These are phyloP conservation scores for Ulmus americana DNA, from an alignment of 331 rosid genomes.

Conservation along the genomic window DNA sequence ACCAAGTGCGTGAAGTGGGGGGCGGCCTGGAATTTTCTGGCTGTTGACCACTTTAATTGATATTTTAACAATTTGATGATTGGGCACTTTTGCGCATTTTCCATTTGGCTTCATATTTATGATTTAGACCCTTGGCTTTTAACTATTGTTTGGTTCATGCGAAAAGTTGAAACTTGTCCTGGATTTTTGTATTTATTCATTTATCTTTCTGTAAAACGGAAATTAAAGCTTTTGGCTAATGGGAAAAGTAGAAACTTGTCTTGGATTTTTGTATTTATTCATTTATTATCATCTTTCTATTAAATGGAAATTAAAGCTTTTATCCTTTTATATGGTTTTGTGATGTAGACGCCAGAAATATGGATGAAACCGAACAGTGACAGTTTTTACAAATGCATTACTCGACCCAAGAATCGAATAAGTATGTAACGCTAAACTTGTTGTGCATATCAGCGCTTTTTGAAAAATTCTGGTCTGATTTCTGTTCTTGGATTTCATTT, in stretches of 20 bases:
- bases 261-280: background rate
- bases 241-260: background rate
- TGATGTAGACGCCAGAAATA: constrained; percentile 62
- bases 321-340: background rate
- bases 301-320: background rate
- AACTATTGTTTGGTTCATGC: background rate
- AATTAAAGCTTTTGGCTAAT: background rate
- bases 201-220: background rate
- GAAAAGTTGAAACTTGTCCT: background rate
- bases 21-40: constrained; percentile 1
- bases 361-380: constrained; percentile 82
- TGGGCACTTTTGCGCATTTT: background rate
- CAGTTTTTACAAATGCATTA: constrained; percentile 50
- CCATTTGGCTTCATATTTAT: background rate
- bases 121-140: background rate
- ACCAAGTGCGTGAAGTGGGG: background rate
- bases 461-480: background rate
- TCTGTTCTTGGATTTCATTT: background rate
- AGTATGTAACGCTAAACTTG: constrained; percentile 38
- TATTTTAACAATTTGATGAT: background rate
- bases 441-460: background rate
- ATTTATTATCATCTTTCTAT: background rate
- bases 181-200: background rate
- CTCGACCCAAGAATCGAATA: constrained; percentile 46
- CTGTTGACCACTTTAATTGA: background rate